These are phyloP conservation scores for Nemophila menziesii DNA, from an alignment of 257 asterid species.

Conservation along the genomic window DNA sequence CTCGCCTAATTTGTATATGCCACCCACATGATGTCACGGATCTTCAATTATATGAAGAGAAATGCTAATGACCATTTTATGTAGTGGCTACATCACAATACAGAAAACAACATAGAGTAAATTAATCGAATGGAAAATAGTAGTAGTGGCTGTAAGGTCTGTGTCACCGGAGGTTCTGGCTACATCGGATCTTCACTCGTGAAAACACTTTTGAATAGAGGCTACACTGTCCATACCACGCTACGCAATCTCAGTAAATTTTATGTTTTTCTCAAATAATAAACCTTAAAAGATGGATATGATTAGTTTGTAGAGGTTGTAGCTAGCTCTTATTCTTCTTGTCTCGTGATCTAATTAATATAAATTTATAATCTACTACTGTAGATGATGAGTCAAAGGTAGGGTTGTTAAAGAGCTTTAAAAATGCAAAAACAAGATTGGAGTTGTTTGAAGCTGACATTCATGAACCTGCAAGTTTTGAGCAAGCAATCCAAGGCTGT, in stretches of 20 bases:
- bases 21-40: too few species aligned
- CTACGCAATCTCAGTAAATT: conserved; percentile 33
- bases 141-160: conserved; percentile 26
- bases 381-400: conserved; percentile 49
- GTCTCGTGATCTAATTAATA: neutral
- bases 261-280: neutral
- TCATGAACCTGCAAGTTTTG: conserved; percentile 39
- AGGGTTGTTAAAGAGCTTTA: conserved; percentile 35
- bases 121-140: conserved; percentile 10
- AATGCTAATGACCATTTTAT: too few species aligned
- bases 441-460: conserved; percentile 52
- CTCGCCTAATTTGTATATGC: too few species aligned
- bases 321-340: neutral
- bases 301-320: too few species aligned
- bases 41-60: too few species aligned
- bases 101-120: too few species aligned
- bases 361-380: too few species aligned
- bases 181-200: conserved; percentile 47
- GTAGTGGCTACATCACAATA: too few species aligned
- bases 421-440: conserved; percentile 26
- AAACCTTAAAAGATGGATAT: too few species aligned
- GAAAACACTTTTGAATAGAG: conserved; percentile 32
- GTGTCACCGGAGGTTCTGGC: conserved; percentile 65
- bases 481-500: conserved; percentile 41
- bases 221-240: conserved; percentile 59